A percentile compares a stretch with the other conserved stretches of the same genome.
These are phyloP conservation scores for Tremellales sp. DNA, from an alignment of 1,284 basidiomycete species.

Conservation along the genomic window DNA sequence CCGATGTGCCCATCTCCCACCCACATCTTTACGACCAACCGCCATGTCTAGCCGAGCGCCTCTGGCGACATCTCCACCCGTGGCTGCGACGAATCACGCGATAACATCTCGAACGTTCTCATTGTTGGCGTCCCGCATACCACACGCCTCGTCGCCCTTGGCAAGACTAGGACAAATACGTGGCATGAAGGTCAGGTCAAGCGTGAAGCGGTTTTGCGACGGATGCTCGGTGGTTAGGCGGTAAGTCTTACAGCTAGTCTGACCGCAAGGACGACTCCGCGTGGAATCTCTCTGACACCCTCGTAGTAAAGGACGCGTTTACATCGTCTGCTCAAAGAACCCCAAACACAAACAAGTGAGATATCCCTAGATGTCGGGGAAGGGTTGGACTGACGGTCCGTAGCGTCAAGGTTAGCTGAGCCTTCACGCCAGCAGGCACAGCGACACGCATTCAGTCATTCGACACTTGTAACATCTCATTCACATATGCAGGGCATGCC, in stretches of 20 bases:
- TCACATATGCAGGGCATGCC: too few relatives aligned
- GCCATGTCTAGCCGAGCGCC: too few relatives aligned
- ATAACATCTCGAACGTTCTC: not conserved
- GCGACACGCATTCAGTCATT: too few relatives aligned
- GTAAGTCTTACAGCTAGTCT: slow-evolving; percentile 18
- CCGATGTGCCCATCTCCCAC: not conserved
- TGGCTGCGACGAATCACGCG: too few relatives aligned
- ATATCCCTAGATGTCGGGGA: not conserved
- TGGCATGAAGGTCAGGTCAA: slow-evolving; percentile 95
- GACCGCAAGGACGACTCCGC: not conserved
- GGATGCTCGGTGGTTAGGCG: slow-evolving; percentile 75
- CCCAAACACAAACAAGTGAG: slow-evolving; percentile 97
- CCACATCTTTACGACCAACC: too few relatives aligned
- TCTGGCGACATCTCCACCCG: not conserved
- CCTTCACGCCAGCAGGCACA: too few relatives aligned
- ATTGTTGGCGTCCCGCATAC: too few relatives aligned
- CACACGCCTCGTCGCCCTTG: not conserved
- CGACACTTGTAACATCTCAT: too few relatives aligned
- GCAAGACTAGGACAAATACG: slow-evolving; percentile 48
- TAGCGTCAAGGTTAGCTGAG: too few relatives aligned
- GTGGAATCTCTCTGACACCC: slow-evolving; percentile 11
- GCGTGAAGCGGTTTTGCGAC: slow-evolving; percentile 88
- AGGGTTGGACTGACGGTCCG: too few relatives aligned
- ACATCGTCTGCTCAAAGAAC: slow-evolving; percentile 89
- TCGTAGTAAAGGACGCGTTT: slow-evolving; percentile 78